A percentile compares a stretch with the other conserved stretches of the same genome.
phyloP scores from a whole-genome alignment of 2,329 filamentous ascomycete species.

The Ophiosphaerella narmari region DNA sequence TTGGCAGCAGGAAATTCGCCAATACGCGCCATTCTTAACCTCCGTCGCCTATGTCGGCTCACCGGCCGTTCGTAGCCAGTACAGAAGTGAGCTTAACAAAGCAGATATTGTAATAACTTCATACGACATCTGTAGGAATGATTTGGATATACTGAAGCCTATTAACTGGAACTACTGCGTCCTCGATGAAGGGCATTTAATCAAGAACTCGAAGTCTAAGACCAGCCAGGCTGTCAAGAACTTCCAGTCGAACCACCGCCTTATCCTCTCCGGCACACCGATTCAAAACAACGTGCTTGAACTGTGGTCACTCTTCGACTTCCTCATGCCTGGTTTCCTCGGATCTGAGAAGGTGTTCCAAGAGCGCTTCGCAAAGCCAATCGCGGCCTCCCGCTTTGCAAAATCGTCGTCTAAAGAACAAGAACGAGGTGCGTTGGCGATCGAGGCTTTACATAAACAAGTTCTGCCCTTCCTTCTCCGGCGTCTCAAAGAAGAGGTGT shows the following conservation, averaged over 20 bases:
- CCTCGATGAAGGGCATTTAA: conserved; percentile 94
- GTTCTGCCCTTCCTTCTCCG: conserved; percentile 94
- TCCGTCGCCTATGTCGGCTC: conserved; percentile 91
- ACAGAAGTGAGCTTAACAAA: conserved; percentile 70
- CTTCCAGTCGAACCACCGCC: conserved; percentile 85
- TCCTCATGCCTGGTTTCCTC: conserved; percentile 97
- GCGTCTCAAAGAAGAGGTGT: conserved; percentile 94
- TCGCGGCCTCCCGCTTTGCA: conserved; percentile 89
- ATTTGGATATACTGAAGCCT: conserved; percentile 80
- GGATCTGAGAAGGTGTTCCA: conserved; percentile 97
- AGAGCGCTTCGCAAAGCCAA: conserved; percentile 92
- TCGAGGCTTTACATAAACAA: conserved; percentile 98
- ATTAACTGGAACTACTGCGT: conserved; percentile 98
- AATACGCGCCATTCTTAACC: conserved; percentile 91
- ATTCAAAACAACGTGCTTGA: conserved; percentile 98
- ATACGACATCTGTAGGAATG: conserved; percentile 97
- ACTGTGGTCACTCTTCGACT: conserved; percentile 97
- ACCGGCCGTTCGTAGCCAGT: conserved; percentile 74
- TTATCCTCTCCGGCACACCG: conserved; percentile 94
- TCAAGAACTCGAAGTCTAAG: conserved; percentile 98
- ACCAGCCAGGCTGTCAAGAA: conserved; percentile 91
- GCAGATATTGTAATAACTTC: conserved; percentile 96
- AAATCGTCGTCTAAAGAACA: conserved; percentile 99
- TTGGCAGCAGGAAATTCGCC: conserved; percentile 97
- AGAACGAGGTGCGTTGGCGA: conserved; percentile 91